These are phyloP conservation scores for Lactuca sativa DNA, from an alignment of 129 eudicot species.

Conservation along the genomic window DNA sequence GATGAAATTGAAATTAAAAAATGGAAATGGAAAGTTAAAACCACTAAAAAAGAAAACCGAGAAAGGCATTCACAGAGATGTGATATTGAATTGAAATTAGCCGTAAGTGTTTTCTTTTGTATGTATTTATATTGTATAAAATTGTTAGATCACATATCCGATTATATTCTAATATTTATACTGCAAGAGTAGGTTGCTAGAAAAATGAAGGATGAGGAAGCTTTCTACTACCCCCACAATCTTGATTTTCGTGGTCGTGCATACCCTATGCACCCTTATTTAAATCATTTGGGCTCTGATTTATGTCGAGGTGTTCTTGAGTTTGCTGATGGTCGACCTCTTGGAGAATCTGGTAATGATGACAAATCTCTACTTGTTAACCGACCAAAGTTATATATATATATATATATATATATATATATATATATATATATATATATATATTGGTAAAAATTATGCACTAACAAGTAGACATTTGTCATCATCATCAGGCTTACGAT, in stretches of 20 bases:
- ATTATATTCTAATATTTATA: conserved; percentile 19
- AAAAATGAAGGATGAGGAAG: conserved; percentile 95
- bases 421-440: no score
- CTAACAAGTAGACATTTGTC: not conserved
- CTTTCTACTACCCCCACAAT: conserved; percentile 92
- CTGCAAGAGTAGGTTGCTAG: conserved; percentile 71
- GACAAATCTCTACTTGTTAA: not conserved
- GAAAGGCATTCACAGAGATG: conserved; percentile 96
- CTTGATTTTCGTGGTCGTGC: conserved; percentile 99
- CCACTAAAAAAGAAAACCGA: conserved; percentile 60
- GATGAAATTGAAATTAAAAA: conserved; percentile 71
- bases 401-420: no score
- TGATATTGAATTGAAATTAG: conserved; percentile 85
- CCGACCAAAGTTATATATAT: no score
- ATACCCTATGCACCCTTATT: conserved; percentile 95
- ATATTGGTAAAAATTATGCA: not conserved
- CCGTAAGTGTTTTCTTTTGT: conserved; percentile 58
- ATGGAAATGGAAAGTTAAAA: conserved; percentile 93
- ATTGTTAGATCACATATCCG: not conserved
- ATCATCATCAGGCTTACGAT: conserved; percentile 48
- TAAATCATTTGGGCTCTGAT: conserved; percentile 96
- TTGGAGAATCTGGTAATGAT: conserved; percentile 54
- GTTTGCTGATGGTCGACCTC: conserved; percentile 94
- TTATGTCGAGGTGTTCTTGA: conserved; percentile 91
- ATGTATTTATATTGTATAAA: not conserved